Evolutionary conservation across 805 yeast species (phyloP).

Genomic region (Yarrowia sp.): DNA sequence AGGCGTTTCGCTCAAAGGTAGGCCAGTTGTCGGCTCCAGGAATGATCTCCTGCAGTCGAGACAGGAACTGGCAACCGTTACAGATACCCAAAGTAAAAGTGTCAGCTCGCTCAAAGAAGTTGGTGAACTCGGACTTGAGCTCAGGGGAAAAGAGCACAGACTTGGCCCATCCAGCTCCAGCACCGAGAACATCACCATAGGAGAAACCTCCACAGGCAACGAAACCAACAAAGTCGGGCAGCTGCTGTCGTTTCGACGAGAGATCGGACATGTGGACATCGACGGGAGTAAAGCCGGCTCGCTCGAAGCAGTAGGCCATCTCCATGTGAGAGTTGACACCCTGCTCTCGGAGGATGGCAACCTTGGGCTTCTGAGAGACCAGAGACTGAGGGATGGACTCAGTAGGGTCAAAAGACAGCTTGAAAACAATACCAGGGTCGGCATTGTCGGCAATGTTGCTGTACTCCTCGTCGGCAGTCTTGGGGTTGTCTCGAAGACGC

Average conservation of each 20-base stretch:
- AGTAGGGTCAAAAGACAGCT: slow-evolving; percentile 64
- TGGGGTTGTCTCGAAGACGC: slow-evolving; percentile 90
- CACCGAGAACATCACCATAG: slow-evolving; percentile 97
- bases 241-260: slow-evolving; percentile 62
- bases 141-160: slow-evolving; percentile 81
- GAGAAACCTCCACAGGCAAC: slow-evolving; percentile 99
- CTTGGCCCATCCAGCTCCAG: slow-evolving; percentile 99
- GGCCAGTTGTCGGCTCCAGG: slow-evolving; percentile 98
- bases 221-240: slow-evolving; percentile 75
- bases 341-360: slow-evolving; percentile 95
- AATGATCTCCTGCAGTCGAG: slow-evolving; percentile 77
- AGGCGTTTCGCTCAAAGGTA: slow-evolving; percentile 79
- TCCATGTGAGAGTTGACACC: slow-evolving; percentile 98
- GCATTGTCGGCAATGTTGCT: slow-evolving; percentile 67
- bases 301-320: slow-evolving; percentile 95
- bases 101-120: slow-evolving; percentile 82
- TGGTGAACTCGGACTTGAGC: slow-evolving; percentile 70
- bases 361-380: slow-evolving; percentile 61
- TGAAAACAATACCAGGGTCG: slow-evolving; percentile 86
- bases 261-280: slow-evolving; percentile 98
- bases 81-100: slow-evolving; percentile 98
- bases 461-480: slow-evolving; percentile 82
- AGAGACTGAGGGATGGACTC: slow-evolving; percentile 33
- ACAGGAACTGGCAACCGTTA: slow-evolving; percentile 96
- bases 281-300: slow-evolving; percentile 89